Conservation (phyloP, 2,329 filamentous ascomycete species). For the Rosellinia necatrix region DNA sequence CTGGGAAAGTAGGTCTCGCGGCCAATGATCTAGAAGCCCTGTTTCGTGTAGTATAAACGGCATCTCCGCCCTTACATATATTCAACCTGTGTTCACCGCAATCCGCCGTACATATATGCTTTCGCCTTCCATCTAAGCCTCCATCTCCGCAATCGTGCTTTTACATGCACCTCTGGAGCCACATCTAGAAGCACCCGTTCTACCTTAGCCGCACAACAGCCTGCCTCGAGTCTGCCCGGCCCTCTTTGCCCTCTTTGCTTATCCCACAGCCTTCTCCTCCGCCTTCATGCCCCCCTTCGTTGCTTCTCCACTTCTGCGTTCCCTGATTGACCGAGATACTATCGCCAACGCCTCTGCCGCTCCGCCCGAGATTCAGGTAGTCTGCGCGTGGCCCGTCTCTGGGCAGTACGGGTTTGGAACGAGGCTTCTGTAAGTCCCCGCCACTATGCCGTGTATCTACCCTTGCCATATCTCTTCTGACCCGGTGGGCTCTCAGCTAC, state of each 20-base stretch:
- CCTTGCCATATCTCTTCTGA: slow-evolving; percentile 8
- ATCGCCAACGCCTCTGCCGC: slow-evolving; percentile 33
- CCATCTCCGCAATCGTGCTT: slow-evolving; percentile 21
- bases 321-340: slow-evolving; percentile 29
- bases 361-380: slow-evolving; percentile 38
- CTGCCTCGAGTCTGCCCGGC: slow-evolving; percentile 8
- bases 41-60: slow-evolving; percentile 3
- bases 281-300: slow-evolving; percentile 44
- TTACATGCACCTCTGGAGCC: no score
- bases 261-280: slow-evolving; percentile 14
- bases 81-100: background rate
- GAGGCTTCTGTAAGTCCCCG: slow-evolving; percentile 43
- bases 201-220: background rate
- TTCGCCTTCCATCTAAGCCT: slow-evolving; percentile 17
- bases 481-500: slow-evolving; percentile 47
- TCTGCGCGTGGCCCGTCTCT: slow-evolving; percentile 50
- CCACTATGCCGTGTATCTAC: background rate
- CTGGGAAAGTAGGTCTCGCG: background rate
- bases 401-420: slow-evolving; percentile 49
- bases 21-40: background rate
- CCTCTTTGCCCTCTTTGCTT: background rate
- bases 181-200: no score
- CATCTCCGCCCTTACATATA: slow-evolving; percentile 1
- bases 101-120: background rate
- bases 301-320: slow-evolving; percentile 37